Conservation (phyloP, 495 filamentous ascomycete species). For the Alectoria sarmentosa region DNA sequence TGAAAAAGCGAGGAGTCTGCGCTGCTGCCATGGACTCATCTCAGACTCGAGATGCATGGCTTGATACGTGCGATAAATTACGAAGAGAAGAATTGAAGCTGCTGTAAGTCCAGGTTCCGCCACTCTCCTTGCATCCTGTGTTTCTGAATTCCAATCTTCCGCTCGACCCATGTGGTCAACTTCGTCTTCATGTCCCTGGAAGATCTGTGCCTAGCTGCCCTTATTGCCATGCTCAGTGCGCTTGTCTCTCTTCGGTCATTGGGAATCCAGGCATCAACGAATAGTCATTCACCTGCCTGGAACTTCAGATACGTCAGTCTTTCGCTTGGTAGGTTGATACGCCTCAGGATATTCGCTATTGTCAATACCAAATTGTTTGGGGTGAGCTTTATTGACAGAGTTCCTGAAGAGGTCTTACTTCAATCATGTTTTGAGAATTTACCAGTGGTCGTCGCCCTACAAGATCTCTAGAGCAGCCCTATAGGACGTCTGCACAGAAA, state of each 20-base stretch:
- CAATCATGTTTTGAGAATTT: not conserved
- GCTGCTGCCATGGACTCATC: slow-evolving; percentile 49
- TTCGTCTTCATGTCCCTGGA: not conserved
- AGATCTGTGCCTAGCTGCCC: not conserved
- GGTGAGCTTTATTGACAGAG: not conserved
- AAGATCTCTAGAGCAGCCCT: not conserved
- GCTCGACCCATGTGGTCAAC: not conserved
- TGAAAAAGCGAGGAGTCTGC: slow-evolving; percentile 39
- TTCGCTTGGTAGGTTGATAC: not conserved
- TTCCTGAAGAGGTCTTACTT: not conserved
- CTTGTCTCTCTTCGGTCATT: not conserved
- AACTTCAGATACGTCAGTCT: not conserved
- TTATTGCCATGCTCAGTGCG: not conserved
- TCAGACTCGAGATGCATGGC: slow-evolving; percentile 39
- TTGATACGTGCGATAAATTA: slow-evolving; percentile 40
- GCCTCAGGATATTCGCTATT: not conserved
- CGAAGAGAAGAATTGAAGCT: slow-evolving; percentile 41
- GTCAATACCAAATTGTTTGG: not conserved
- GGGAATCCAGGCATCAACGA: not conserved
- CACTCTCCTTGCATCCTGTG: not conserved
- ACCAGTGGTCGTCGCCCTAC: not conserved
- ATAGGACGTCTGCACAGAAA: not conserved
- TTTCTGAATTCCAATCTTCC: not conserved
- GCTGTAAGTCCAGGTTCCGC: slow-evolving; percentile 31
- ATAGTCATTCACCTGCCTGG: not conserved